Conservation (phyloP, 768 basidiomycete genomes). For the Crassisporium funariophilum region DNA sequence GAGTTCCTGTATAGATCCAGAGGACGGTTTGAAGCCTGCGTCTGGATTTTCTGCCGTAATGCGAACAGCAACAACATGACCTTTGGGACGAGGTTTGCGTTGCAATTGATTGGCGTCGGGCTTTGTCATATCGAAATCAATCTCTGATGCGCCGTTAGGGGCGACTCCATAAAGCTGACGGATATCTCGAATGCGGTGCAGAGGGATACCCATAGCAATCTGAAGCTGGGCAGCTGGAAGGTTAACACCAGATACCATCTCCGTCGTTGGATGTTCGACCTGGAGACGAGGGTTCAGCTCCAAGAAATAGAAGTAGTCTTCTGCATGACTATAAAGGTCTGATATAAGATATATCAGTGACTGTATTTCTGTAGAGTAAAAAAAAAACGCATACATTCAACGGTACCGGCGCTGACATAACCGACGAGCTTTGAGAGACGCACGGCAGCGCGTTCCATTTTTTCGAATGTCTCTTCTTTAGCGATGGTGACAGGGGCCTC, state of each 20-base stretch:
- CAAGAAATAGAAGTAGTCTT: slow-evolving; percentile 95
- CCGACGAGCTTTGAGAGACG: slow-evolving; percentile 98
- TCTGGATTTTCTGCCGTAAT: slow-evolving; percentile 99
- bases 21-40: slow-evolving; percentile 99
- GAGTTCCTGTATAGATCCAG: slow-evolving; percentile 94
- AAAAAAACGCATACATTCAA: slow-evolving; percentile 72
- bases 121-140: slow-evolving; percentile 94
- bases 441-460: slow-evolving; percentile 99
- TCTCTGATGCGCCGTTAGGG: slow-evolving; percentile 85
- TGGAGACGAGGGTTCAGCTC: slow-evolving; percentile 99
- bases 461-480: slow-evolving; percentile 84
- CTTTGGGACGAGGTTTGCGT: slow-evolving; percentile 94
- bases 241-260: slow-evolving; percentile 99
- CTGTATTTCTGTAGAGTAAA: slow-evolving; percentile 6
- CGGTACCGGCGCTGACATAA: slow-evolving; percentile 98
- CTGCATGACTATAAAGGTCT: slow-evolving; percentile 95
- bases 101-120: slow-evolving; percentile 88
- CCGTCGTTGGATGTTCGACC: slow-evolving; percentile 99
- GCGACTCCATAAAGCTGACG: slow-evolving; percentile 94
- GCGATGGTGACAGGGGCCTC: slow-evolving; percentile 99
- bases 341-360: slow-evolving; percentile 8
- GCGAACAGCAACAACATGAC: slow-evolving; percentile 98
- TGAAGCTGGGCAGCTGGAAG: slow-evolving; percentile 97
- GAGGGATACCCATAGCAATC: slow-evolving; percentile 96
- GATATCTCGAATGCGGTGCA: slow-evolving; percentile 95